phyloP scores from a whole-genome alignment of 2,329 filamentous ascomycete species.

The Trichothecium sympodiale region DNA sequence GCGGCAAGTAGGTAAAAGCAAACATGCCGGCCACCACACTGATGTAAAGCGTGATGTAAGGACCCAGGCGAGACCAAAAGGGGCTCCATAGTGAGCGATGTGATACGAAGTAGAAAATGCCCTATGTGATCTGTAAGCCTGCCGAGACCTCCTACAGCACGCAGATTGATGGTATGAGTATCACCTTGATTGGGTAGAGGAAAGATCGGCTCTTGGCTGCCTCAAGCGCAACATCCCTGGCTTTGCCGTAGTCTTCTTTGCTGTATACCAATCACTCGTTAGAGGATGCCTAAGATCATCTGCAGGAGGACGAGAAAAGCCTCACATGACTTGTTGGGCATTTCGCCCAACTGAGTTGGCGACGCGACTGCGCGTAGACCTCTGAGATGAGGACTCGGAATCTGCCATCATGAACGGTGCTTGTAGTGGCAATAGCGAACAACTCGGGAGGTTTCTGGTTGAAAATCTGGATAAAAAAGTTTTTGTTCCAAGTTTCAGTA shows the following conservation, averaged over 20 bases:
- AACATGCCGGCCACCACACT: slow-evolving; percentile 75
- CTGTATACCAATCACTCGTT: slow-evolving; percentile 19
- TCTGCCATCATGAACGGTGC: slow-evolving; percentile 13
- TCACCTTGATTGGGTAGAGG: slow-evolving; percentile 69
- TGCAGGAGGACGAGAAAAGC: neutral
- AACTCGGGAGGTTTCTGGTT: too few species aligned
- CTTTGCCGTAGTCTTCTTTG: slow-evolving; percentile 60
- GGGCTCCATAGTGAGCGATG: slow-evolving; percentile 49
- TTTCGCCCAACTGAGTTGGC: slow-evolving; percentile 29
- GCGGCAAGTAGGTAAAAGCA: slow-evolving; percentile 73
- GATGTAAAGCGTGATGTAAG: slow-evolving; percentile 58
- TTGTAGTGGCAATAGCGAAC: too few species aligned
- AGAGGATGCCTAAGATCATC: slow-evolving; percentile 8
- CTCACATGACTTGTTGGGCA: slow-evolving; percentile 39
- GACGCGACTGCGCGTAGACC: slow-evolving; percentile 17
- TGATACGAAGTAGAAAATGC: slow-evolving; percentile 47
- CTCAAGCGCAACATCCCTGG: slow-evolving; percentile 51
- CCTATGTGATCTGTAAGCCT: slow-evolving; percentile 23
- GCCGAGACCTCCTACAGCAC: slow-evolving; percentile 2
- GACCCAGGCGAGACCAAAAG: slow-evolving; percentile 40
- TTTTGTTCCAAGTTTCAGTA: too few species aligned
- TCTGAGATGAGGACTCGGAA: slow-evolving; percentile 11
- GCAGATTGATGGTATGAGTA: neutral
- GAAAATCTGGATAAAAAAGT: too few species aligned
- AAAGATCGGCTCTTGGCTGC: slow-evolving; percentile 70